Base-by-base conservation (phyloP, 2,329 filamentous ascomycete species). In the Trichoderma sp. region DNA sequence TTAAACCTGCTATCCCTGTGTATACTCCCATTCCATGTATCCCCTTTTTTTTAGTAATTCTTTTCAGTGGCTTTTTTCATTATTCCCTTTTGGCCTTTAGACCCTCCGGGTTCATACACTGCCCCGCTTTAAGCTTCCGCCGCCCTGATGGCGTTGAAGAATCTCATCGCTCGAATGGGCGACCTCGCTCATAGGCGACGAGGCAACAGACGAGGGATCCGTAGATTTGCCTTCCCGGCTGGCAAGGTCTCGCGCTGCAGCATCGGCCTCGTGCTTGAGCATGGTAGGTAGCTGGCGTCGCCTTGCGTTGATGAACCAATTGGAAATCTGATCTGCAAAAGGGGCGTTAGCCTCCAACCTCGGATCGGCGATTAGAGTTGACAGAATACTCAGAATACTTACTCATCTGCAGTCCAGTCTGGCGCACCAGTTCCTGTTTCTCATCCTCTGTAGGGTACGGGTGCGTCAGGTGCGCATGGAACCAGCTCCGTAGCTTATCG, bases 371-470 rank as follows among this genome's bases (percentile, higher is more conserved):
- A 26, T 61, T 26, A n/a, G 9, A 23, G 15, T 15, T 15, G 15
- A 13, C 7, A 15, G 11, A 4, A 53, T 57, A 71, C 90, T n/a
- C 7, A 15, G 11, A 4, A 53, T 57, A 71, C 90, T 84, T 85
- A 89, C 92, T 95, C 84, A 97, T 91, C 69, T 93, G 91, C 32
- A 97, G 84, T 1, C 90, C 90, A 1, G 94, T 97, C 77, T 90
- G 85, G 61, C 87, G 87, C 86, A 94, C 93, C 62, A 97, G 85
- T 72, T 92, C 88, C 78, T 95, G 89, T 81, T 97, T 97, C 82
- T 97, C 92, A 74, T 97, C 93, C 80, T 97, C 93, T 5, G 90
- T 94, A 1, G 94, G 94, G 79, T 97, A 97, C 0, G 94, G 93
- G 77, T 96, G 93, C 73, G 90, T 85, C 8, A 94, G 81, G 80